Conservation (phyloP, 2,329 filamentous ascomycete species). For the Diaporthe destruens region DNA sequence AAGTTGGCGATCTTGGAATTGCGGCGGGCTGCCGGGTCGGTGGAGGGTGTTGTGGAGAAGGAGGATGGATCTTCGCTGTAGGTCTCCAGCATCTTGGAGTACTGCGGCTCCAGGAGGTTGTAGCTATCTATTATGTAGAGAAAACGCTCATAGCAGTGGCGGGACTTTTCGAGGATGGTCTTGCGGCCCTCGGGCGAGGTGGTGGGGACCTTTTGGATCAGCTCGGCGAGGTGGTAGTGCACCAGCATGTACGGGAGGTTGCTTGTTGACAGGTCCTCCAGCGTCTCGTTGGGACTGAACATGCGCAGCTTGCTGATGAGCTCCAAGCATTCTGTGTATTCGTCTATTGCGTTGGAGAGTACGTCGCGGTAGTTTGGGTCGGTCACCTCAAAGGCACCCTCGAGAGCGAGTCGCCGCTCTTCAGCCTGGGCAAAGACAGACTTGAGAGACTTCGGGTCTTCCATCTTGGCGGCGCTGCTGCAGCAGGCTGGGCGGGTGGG, state of each 20-base stretch:
- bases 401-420: constrained; percentile 66
- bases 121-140: constrained; percentile 84
- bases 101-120: constrained; percentile 72
- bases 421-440: constrained; percentile 65
- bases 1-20: constrained; percentile 90
- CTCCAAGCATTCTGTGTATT: constrained; percentile 79
- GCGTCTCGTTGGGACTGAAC: constrained; percentile 89
- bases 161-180: constrained; percentile 70
- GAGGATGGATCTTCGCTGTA: constrained; percentile 79
- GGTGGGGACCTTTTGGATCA: constrained; percentile 76
- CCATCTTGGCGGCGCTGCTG: constrained; percentile 47
- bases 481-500: not conserved
- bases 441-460: constrained; percentile 64
- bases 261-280: constrained; percentile 88
- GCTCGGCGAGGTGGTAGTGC: constrained; percentile 82
- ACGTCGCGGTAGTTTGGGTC: constrained; percentile 75
- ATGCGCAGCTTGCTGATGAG: constrained; percentile 79
- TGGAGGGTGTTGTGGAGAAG: constrained; percentile 78
- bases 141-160: constrained; percentile 82
- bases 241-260: constrained; percentile 88
- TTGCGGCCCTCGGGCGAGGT: constrained; percentile 69
- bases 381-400: constrained; percentile 73
- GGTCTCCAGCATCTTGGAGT: constrained; percentile 77
- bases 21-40: constrained; percentile 74
- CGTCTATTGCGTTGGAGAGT: constrained; percentile 74